Base-by-base conservation (phyloP, 345 rosid species). In the Noccaea caerulescens region DNA sequence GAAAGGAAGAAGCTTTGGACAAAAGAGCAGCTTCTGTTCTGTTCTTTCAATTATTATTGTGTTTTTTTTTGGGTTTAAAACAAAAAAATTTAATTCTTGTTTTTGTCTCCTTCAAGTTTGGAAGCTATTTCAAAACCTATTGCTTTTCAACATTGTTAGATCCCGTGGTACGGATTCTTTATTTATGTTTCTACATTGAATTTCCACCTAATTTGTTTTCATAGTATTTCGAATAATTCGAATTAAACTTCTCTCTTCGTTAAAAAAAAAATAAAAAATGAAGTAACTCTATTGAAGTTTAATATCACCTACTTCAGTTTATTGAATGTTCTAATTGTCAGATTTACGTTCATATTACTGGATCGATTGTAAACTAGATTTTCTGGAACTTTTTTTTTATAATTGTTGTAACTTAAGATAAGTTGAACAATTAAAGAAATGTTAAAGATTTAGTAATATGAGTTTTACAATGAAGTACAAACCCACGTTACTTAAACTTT, bases 21-120 rank as follows among this genome's bases (percentile, higher is more conserved):
- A 76, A 76, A 70, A 76, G 30, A 76, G 80, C 63, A 76, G 80
- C 80, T 76, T 76, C 66, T 76, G 80, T 70, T 76, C 80, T 75
- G 58, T 54, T 60, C 39, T 52, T 44, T 57, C 51, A 11, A 25
- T 38, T 16, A 18, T 50, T 39, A 5, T 13, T 16, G 3, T 58
- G 16, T 11, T 75, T 36, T 27, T 54, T 9, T 36, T 27, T 3
- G 30, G 30, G 4, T 8, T 6, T 33, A 4, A 59, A 23, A 67
- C 30, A 49, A 32, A n/a, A 50, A 3, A 0, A 2, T 39, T 68
- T 41, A 47, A 10, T 54, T 54, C 4, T 50, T 75, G 27, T 62
- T 62, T 63, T 76, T 76, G 80, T 63, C 80, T 76, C 80, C 80
- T 39, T 76, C 76, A 14, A 70, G 68, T 76, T 64, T 76, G 80